phyloP scores from a whole-genome alignment of 164 flowering plant species.

The Umbilicus rupestris region DNA sequence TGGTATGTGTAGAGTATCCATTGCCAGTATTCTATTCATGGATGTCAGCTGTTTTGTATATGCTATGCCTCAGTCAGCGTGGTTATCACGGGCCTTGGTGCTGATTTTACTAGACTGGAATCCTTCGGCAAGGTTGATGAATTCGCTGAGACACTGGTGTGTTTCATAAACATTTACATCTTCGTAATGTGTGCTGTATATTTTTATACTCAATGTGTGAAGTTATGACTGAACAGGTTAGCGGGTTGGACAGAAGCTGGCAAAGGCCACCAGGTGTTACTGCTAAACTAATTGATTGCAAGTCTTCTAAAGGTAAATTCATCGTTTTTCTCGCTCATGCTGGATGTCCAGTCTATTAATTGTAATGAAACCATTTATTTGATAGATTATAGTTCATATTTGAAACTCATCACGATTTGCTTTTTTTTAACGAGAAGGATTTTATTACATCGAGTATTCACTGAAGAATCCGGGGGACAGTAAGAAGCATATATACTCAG shows the following conservation, averaged over 20 bases:
- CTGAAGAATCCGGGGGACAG: constrained; percentile 89
- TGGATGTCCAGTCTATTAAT: neutral
- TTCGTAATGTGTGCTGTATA: neutral
- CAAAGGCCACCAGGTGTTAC: constrained; percentile 83
- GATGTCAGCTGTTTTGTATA: constrained; percentile 5
- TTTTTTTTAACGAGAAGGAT: constrained; percentile 32
- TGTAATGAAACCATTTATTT: neutral
- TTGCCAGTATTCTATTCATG: constrained; percentile 8
- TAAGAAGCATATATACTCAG: constrained; percentile 55
- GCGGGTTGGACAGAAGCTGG: constrained; percentile 96
- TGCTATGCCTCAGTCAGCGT: constrained; percentile 52
- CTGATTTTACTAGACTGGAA: constrained; percentile 86
- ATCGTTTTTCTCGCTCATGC: neutral
- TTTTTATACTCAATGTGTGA: neutral
- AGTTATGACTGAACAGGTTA: constrained; percentile 32
- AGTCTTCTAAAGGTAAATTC: constrained; percentile 54
- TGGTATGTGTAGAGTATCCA: constrained; percentile 29
- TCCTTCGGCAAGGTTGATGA: constrained; percentile 90
- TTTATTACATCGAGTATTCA: constrained; percentile 82
- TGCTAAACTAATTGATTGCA: constrained; percentile 68
- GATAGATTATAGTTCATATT: too few species aligned
- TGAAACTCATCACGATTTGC: neutral
- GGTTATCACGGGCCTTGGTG: constrained; percentile 77
- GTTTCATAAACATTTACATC: neutral
- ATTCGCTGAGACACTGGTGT: constrained; percentile 80